Conservation (phyloP, 2,329 filamentous ascomycete genomes). For the Xylaria sp. region DNA sequence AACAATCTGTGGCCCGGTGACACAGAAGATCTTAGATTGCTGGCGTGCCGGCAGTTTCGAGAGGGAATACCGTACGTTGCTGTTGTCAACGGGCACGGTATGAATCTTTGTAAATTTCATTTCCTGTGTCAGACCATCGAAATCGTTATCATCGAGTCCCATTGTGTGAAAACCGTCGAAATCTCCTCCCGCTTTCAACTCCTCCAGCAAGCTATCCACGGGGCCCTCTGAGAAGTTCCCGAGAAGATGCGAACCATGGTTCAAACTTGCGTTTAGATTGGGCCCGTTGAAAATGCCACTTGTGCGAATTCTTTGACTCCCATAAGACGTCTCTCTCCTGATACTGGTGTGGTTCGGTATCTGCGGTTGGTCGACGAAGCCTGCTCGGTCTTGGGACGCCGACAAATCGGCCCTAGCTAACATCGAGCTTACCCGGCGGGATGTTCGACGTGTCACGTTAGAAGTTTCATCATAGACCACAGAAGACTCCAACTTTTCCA, state of each 20-base stretch:
- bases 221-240: conserved; percentile 64
- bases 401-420: conserved; percentile 82
- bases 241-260: conserved; percentile 37
- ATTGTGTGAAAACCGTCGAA: conserved; percentile 67
- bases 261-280: conserved; percentile 35
- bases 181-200: conserved; percentile 55
- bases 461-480: conserved; percentile 62
- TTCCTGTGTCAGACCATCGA: conserved; percentile 66
- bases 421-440: conserved; percentile 83
- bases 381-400: conserved; percentile 71
- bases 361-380: conserved; percentile 65
- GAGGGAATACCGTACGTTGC: conserved; percentile 55
- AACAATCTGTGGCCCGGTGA: conserved; percentile 53
- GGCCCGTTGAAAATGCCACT: conserved; percentile 47
- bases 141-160: conserved; percentile 66
- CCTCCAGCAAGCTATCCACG: conserved; percentile 64
- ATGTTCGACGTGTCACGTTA: conserved; percentile 53
- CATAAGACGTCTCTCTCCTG: conserved; percentile 69
- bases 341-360: conserved; percentile 39
- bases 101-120: conserved; percentile 68
- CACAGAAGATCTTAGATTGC: conserved; percentile 61
- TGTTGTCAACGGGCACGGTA: conserved; percentile 57
- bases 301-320: conserved; percentile 56
- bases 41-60: conserved; percentile 47
- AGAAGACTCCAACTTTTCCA: conserved; percentile 61